Evolutionary conservation across 495 filamentous ascomycete species (phyloP), one percentile per base, ranked within the genome.

Genomic region (Astrothelium macrocarpum): DNA sequence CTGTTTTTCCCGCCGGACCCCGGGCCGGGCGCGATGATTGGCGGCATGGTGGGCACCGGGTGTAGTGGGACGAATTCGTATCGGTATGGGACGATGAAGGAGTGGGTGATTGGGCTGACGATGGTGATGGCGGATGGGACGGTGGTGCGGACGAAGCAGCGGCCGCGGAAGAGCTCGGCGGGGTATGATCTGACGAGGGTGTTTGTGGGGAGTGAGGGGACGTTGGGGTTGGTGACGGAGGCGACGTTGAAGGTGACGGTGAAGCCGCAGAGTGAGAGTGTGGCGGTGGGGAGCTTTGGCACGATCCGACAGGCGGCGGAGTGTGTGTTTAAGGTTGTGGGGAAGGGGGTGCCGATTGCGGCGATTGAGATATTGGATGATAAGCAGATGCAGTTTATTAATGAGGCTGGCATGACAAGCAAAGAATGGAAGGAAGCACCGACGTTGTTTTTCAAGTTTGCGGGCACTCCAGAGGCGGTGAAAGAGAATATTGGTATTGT

Each of bases 381-480:
- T 70, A 87, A 91, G 32, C 90, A 95, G 76, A 97, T 97, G 93
- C 81, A 82, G 64, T 90, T 90, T 66, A 91, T 97, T 76, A 97
- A 97, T 75, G 72, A 79, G 49, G 85, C 86, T 4, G 90, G 90
- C 64, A 82, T 79, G 59, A 96, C 91, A 0, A 78, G 79, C 7
- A 84, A 86, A 60, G 72, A 71, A 10, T 96, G 92, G 90, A 84
- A 81, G 64, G 86, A 88, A 65, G 83, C 83, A 20, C 92, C 93
- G 3, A 96, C 93, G 2, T 76, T 97, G 2, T 96, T 97, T 77
- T 94, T 97, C 82, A 97, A 97, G 71, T 97, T 96, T 74, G 82
- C 84, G 18, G 91, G 92, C 34, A 94, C 90, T 0, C 79, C 78
- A 0, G 77, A 76, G 2, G 82, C 83, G 5, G 90, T 96, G 23